phyloP scores from a whole-genome alignment of 352 stramenopile genomes.

The Pythium sp. region DNA sequence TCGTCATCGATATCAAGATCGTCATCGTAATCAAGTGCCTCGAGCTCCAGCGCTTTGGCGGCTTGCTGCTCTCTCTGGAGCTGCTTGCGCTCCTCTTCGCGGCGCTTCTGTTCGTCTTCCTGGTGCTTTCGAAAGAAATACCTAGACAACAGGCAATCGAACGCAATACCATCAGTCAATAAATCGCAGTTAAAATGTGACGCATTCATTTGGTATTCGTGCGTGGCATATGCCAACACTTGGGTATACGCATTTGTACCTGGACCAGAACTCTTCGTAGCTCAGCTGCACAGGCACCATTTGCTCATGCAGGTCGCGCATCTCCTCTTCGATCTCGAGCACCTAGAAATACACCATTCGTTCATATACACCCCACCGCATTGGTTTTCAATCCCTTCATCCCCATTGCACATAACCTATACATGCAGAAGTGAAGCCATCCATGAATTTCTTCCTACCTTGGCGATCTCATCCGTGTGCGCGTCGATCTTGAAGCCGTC shows the following conservation, averaged over 20 bases:
- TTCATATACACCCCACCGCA: background rate
- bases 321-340: slow-evolving; percentile 48
- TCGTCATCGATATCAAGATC: background rate
- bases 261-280: slow-evolving; percentile 83
- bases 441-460: slow-evolving; percentile 16
- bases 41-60: slow-evolving; percentile 14
- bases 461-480: slow-evolving; percentile 71
- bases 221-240: background rate
- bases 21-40: slow-evolving; percentile 36
- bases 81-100: slow-evolving; percentile 27
- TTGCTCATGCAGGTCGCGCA: slow-evolving; percentile 56
- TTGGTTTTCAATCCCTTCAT: background rate
- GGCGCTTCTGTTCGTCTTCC: slow-evolving; percentile 27
- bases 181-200: background rate
- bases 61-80: slow-evolving; percentile 31
- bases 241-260: slow-evolving; percentile 25
- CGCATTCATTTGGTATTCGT: background rate
- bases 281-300: slow-evolving; percentile 74
- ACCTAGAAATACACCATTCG: slow-evolving; percentile 20
- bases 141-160: slow-evolving; percentile 13
- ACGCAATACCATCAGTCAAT: background rate
- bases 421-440: background rate
- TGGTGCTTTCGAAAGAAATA: slow-evolving; percentile 76
- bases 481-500: slow-evolving; percentile 59
- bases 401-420: background rate